Conservation (phyloP, 116 monocot species). For the Papilionanthe hybrid region DNA sequence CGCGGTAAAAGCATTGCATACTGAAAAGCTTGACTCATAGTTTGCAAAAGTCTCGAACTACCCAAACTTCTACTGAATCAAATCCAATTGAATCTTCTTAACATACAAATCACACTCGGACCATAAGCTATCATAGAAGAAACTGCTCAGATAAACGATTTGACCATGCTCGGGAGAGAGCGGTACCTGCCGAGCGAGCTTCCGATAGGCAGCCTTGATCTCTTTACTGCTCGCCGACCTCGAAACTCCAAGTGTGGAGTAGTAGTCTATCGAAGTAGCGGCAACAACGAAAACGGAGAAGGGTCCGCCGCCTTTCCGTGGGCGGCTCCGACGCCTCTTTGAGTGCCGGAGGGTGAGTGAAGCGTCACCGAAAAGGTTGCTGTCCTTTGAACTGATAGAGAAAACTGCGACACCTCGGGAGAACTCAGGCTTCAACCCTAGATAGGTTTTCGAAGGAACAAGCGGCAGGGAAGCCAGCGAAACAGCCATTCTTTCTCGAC, state of each 20-base stretch:
- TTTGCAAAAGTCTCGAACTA: neutral
- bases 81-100: neutral
- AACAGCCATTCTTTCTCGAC: neutral
- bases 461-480: conserved; percentile 1
- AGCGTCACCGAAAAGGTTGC: neutral
- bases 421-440: neutral
- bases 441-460: conserved; percentile 4
- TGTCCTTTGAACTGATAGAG: neutral
- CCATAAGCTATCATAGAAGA: neutral
- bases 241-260: conserved; percentile 80
- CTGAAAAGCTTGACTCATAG: neutral
- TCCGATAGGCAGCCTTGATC: conserved; percentile 90
- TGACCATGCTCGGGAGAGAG: neutral
- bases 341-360: conserved; percentile 10
- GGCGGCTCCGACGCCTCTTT: conserved; percentile 9
- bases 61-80: neutral
- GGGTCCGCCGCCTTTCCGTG: neutral
- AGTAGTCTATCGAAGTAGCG: conserved; percentile 62
- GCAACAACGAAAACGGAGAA: conserved; percentile 11
- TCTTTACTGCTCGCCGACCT: conserved; percentile 71
- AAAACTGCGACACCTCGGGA: neutral
- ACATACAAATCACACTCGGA: neutral
- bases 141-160: neutral
- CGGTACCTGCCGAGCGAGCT: conserved; percentile 81
- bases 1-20: neutral